Base-by-base conservation (phyloP, 108 stramenopile genomes). In the Chaetoceros muelleri region DNA sequence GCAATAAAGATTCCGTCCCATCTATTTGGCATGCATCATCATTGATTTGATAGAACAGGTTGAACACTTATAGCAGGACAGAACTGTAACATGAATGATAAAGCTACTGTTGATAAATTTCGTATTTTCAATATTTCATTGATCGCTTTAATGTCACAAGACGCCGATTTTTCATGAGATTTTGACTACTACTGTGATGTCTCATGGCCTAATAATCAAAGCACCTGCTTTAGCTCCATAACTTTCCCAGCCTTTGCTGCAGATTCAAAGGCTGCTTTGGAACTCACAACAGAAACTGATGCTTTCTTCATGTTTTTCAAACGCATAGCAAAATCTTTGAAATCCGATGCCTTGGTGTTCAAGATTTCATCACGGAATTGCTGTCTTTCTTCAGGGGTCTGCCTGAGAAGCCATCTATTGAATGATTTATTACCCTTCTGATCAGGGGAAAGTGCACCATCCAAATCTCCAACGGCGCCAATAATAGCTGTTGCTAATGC, bases 401-500 rank as follows among this genome's bases (percentile, higher is more conserved):
- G 83, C 27, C 93, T 85, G 18, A 70, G 49, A 24, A 98, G 62
- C 85, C 92, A 93, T 44, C 90, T 72, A 22, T 74, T 79, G 58
- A 96, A 76, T 30, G 81, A 66, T 2, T 60, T 57, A 31, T 61
- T 76, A 17, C 97, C 97, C 67, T 93, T 94, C 31, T 81, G 73
- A 64, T 96, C 93, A 13, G 94, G 80, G 34, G 72, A 64, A 47
- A 95, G 69, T 21, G 95, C 87, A n/a, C 81, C 80, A 62, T 98
- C 97, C 82, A 95, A 80, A 53, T 96, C 95, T 21, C 94, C 97
- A 54, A 98, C 82, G 2, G 94, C 76, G 19, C 94, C 97, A 58
- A 95, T 90, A 56, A 89, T 82, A 27, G 85, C 81, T 48, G 88
- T 84, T 2, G 80, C 70, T 8, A 96, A 73, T 24, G 79, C 81